Conservation (phyloP, 352 stramenopile species). For the Pythium volutum region DNA sequence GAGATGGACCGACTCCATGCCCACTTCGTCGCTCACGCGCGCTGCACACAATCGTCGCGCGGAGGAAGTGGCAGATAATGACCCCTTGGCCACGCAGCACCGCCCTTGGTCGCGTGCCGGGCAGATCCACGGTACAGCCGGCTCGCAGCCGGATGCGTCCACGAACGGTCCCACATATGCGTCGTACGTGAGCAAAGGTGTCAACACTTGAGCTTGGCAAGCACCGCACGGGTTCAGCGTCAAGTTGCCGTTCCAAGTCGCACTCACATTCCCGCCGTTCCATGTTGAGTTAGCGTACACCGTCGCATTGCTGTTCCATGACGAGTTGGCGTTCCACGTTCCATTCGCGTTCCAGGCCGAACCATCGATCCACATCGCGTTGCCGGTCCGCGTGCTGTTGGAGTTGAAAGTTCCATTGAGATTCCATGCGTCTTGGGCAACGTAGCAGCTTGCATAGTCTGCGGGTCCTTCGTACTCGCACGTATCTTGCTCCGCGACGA, state of each 20-base stretch:
- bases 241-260: neutral
- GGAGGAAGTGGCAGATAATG: neutral
- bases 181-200: conserved; percentile 2
- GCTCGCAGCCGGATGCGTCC: conserved; percentile 6
- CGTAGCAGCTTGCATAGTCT: conserved; percentile 16
- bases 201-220: conserved; percentile 8
- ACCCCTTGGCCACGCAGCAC: conserved; percentile 19
- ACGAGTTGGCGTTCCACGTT: neutral
- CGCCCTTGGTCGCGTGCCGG: conserved; percentile 12
- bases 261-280: conserved; percentile 1
- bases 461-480: conserved; percentile 18
- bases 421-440: neutral
- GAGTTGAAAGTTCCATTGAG: neutral
- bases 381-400: neutral
- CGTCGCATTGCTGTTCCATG: neutral
- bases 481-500: neutral
- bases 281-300: neutral
- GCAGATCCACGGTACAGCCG: conserved; percentile 25
- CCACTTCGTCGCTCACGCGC: neutral
- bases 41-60: conserved; percentile 13
- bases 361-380: neutral
- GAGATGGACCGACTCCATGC: conserved; percentile 3
- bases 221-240: conserved; percentile 10
- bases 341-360: neutral
- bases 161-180: conserved; percentile 18